Base-by-base conservation (phyloP, 164 flowering plant species). In the Akebia trifoliata region DNA sequence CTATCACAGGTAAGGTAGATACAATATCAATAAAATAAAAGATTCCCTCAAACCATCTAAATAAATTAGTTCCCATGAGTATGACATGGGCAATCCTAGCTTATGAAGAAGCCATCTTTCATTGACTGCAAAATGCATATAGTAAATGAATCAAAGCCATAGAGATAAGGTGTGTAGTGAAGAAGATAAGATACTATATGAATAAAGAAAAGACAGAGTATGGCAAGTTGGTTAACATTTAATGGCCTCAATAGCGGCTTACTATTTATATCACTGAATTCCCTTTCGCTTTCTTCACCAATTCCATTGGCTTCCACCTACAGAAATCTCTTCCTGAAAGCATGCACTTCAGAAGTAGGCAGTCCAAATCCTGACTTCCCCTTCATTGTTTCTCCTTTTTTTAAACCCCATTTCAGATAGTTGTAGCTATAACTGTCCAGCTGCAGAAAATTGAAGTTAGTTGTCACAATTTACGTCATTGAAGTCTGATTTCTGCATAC, bases 151-250 rank as follows among this genome's bases (percentile, higher is more conserved):
- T 48, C 54, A 50, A 34, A 34, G 18, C 34, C 49, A 8, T 15
- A 34, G 35, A 48, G 44, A 37, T n/a, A 47, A 36, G 54, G 32
- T 5, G 25, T 59, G 50, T 25, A 36, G 14, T n/a, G n/a, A n/a
- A 53, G 44, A 36, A 48, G 34, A 50, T 22, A 60, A 38, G 14
- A 60, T 49, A 60, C 38, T n/a, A 39, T 26, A 59, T 18, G 12
- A 28, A 25, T 10, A n/a, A n/a, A n/a, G 14, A 50, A 37, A 17
- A 48, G 42, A 15, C 8, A 47, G 32, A 57, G 61, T 50, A 37
- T 60, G 62, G 55, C 54, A 35, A 26, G 15, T 18, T 15, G 32
- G 44, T 15, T 10, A 25, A 6, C 54, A 59, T 48, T 59, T 14
- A 48, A 36, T 59, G 10, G 34, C 32, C 22, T 49, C 29, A 32